These are phyloP conservation scores for Geosiphon pyriformis DNA, from an alignment of 192 early-diverging fungal genomes.

Conservation along the genomic window DNA sequence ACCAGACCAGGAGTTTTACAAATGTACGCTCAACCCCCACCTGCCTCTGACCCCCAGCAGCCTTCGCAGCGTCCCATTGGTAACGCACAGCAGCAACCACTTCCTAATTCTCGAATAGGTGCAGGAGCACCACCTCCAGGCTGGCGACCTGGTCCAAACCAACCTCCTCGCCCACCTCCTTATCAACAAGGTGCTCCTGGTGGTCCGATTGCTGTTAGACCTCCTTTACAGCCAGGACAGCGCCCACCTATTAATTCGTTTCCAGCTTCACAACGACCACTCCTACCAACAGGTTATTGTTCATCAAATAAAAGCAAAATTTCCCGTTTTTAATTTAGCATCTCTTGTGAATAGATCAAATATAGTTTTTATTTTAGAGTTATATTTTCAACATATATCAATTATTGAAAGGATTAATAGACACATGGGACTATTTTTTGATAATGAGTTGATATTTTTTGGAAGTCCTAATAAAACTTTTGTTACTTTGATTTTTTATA, in stretches of 20 bases:
- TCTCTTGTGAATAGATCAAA: constrained; percentile 25
- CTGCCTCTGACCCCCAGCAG: constrained; percentile 9
- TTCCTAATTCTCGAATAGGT: constrained; percentile 1
- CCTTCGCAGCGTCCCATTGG: constrained; percentile 11
- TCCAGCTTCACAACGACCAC: constrained; percentile 25
- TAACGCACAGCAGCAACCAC: constrained; percentile 17
- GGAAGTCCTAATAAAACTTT: not conserved
- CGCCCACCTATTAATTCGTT: constrained; percentile 23
- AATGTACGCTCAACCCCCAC: not conserved
- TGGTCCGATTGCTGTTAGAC: not conserved
- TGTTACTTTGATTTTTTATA: not conserved
- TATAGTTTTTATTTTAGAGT: constrained; percentile 12
- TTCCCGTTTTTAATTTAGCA: constrained; percentile 10
- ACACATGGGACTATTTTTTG: not conserved
- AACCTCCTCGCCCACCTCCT: constrained; percentile 32
- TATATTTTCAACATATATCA: too few species aligned
- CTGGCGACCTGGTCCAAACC: constrained; percentile 14
- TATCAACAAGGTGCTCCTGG: constrained; percentile 24
- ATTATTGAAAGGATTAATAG: not conserved
- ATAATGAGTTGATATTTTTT: not conserved
- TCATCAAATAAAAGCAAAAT: constrained; percentile 27
- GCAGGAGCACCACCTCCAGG: constrained; percentile 2
- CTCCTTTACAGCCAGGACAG: constrained; percentile 20
- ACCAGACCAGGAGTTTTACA: too few species aligned
- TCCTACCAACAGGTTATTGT: constrained; percentile 33